phyloP scores from a whole-genome alignment of 306 rosid genomes.

The Quercus glauca region DNA sequence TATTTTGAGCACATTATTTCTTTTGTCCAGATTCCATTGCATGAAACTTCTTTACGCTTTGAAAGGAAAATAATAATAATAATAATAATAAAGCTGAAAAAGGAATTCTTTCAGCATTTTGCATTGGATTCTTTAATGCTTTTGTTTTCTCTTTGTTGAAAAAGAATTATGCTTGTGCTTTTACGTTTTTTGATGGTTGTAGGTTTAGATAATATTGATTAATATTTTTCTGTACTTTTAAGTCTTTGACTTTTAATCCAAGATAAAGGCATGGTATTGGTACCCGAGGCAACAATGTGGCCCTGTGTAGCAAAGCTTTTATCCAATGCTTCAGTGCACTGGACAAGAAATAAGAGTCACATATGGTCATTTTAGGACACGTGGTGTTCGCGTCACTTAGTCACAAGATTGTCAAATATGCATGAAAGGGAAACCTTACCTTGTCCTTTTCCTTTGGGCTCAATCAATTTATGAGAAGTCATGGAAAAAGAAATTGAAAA shows the following conservation, averaged over 20 bases:
- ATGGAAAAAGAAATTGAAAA: too few species aligned
- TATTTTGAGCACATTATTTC: neutral
- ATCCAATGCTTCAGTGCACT: too few species aligned
- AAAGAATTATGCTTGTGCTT: slow-evolving; percentile 35
- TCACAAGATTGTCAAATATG: too few species aligned
- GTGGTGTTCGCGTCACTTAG: too few species aligned
- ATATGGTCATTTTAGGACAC: too few species aligned
- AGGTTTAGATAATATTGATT: neutral
- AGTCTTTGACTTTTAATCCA: slow-evolving; percentile 23
- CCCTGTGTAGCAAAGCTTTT: too few species aligned
- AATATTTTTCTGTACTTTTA: neutral
- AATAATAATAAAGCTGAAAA: slow-evolving; percentile 10
- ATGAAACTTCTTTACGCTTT: slow-evolving; percentile 9
- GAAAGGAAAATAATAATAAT: neutral
- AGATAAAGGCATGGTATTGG: slow-evolving; percentile 15
- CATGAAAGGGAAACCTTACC: too few species aligned
- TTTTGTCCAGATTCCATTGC: neutral
- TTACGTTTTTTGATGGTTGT: slow-evolving; percentile 13
- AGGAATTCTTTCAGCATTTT: slow-evolving; percentile 29
- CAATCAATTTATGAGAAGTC: too few species aligned
- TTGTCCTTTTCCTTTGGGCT: too few species aligned
- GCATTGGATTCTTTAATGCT: slow-evolving; percentile 28
- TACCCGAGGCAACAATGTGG: slow-evolving; percentile 16
- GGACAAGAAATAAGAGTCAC: too few species aligned
- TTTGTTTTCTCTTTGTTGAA: slow-evolving; percentile 28